Evolutionary conservation across 2,329 filamentous ascomycete genomes (phyloP), one percentile per base, ranked within the genome.

Genomic region (Verticillium tricorpus): DNA sequence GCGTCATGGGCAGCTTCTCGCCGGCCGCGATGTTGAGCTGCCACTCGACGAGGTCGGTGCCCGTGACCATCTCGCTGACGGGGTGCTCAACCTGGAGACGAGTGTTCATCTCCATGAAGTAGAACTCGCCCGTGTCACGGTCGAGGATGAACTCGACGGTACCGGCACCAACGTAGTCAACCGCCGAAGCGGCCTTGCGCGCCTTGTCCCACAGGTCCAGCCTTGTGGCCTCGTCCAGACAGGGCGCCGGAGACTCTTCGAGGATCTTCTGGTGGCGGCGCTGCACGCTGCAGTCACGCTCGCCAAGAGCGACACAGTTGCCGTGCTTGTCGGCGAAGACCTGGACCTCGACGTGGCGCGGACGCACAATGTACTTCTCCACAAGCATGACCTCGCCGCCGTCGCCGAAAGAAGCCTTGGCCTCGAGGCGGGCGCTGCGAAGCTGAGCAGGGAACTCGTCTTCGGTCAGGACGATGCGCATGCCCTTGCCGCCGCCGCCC

Each of bases 1-100:
- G 85, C 1, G 79, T 82, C 64, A 87, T 71, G 2, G 85, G 85
- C 60, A 87, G 74, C 67, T 74, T 77, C 76, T 87, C 84, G 35
- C 84, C 82, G 8, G 81, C 82, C 2, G 83, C 84, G 39, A 85
- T 90, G 80, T 93, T 87, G 71, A 99, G 92, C 77, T 99, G 95
- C 95, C 95, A 99, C 71, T 94, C 89, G 4, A 99, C 95, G 39
- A 99, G 89, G 68, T 89, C 86, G 6, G 86, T 83, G 6, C 86
- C 86, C 2, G 86, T 89, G 57, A 89, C 85, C 81, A 87, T 87
- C 73, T 86, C 85, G 55, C 81, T 98, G 22, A 98, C 95, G 0
- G 95, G 95, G 70, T 99, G 95, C 77, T 99, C 95, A 58, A 99
- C 95, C 76, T 99, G 95, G 22, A 99, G 80, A 59, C 95, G 85